Percentiles rank a stretch among this genome's conserved stretches.
Conservation (phyloP, 208 protist species). For the Trypanosoma lewisi region DNA sequence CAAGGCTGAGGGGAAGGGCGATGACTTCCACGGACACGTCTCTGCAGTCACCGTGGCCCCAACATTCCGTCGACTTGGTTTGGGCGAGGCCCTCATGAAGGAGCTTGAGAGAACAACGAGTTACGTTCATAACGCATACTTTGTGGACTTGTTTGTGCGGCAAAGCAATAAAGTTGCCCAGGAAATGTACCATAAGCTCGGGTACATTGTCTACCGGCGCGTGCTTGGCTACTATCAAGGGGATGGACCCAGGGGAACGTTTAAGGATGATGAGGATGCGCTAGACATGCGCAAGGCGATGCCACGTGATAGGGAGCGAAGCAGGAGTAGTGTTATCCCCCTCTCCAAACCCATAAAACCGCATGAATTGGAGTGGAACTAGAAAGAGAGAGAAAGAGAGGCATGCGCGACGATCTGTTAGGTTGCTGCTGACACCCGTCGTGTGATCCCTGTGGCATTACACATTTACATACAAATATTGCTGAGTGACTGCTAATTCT, state of each 20-base stretch:
- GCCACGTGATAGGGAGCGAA: slow-evolving; percentile 82
- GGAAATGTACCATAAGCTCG: slow-evolving; percentile 97
- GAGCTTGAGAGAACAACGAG: slow-evolving; percentile 90
- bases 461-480: too few relatives aligned
- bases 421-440: too few relatives aligned
- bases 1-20: slow-evolving; percentile 94
- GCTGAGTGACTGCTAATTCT: too few relatives aligned
- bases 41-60: slow-evolving; percentile 94
- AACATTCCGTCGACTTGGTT: slow-evolving; percentile 95
- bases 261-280: slow-evolving; percentile 83
- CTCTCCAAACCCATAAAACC: slow-evolving; percentile 68
- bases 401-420: too few relatives aligned
- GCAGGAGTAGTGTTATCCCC: slow-evolving; percentile 72
- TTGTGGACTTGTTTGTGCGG: slow-evolving; percentile 99
- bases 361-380: slow-evolving; percentile 86
- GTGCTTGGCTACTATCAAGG: slow-evolving; percentile 86
- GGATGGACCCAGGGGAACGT: slow-evolving; percentile 46
- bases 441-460: too few relatives aligned
- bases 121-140: slow-evolving; percentile 95
- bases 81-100: slow-evolving; percentile 95
- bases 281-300: slow-evolving; percentile 98
- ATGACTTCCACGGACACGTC: slow-evolving; percentile 97
- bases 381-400: slow-evolving; percentile 58
- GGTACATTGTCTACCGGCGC: slow-evolving; percentile 97
- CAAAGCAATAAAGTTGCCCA: slow-evolving; percentile 97